Conservation (phyloP, 768 basidiomycete species). For the Pleurotus djamor region DNA sequence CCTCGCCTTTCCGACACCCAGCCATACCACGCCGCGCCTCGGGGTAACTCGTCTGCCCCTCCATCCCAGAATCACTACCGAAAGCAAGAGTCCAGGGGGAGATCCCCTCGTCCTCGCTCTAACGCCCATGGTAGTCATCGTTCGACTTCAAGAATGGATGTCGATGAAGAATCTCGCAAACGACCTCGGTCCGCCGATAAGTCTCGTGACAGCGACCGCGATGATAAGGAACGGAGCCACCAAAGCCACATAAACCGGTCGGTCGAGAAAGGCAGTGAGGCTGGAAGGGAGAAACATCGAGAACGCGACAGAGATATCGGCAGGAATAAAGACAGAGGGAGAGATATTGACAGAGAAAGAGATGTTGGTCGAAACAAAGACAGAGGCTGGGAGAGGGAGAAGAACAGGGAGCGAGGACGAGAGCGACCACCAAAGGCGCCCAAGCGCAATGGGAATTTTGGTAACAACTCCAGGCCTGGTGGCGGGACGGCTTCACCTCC, state of each 20-base stretch:
- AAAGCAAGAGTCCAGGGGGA: constrained; percentile 1
- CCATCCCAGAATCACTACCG: constrained; percentile 3
- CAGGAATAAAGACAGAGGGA: constrained; percentile 31
- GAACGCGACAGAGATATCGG: constrained; percentile 27
- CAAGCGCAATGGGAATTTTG: constrained; percentile 42
- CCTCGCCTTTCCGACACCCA: constrained; percentile 64
- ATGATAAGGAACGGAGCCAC: constrained; percentile 1
- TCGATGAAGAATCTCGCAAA: constrained; percentile 41
- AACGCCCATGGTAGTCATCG: constrained; percentile 17
- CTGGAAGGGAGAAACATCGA: constrained; percentile 38
- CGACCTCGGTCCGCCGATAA: constrained; percentile 30
- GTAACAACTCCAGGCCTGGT: constrained; percentile 18
- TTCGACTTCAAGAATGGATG: constrained; percentile 28
- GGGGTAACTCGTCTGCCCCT: constrained; percentile 19
- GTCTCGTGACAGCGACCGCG: constrained; percentile 7
- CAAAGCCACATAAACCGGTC: neutral
- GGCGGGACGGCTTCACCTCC: constrained; percentile 30
- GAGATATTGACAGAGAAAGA: constrained; percentile 32
- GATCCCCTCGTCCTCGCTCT: constrained; percentile 5
- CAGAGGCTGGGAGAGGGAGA: constrained; percentile 30
- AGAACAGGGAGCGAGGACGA: constrained; percentile 21
- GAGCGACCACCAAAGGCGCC: constrained; percentile 26
- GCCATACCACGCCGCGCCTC: constrained; percentile 24
- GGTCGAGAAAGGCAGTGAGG: constrained; percentile 50
- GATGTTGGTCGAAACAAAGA: constrained; percentile 27